Evolutionary conservation across 345 rosid species (phyloP), one percentile per base, ranked within the genome.

Genomic region (Excoecaria cochinchinensis): DNA sequence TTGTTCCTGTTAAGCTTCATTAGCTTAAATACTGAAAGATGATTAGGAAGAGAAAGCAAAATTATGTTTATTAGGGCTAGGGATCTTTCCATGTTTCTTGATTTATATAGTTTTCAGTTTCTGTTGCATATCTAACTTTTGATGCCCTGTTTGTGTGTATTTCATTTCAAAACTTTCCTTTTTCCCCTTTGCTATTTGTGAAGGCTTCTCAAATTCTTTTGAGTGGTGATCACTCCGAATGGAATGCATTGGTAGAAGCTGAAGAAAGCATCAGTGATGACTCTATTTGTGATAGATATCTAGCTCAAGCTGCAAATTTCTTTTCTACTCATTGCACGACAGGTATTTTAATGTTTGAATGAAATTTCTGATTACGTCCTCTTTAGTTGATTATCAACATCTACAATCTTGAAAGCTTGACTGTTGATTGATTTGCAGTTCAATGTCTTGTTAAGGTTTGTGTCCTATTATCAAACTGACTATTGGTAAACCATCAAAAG

Each of bases 181-280:
- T 40, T 58, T 76, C 67, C 9, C 8, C 25, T 55, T 11, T 69
- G 0, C 25, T 39, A 5, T 7, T 44, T 75, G 81, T 78, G 77
- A 76, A 95, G 99, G 97, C 92, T 76, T 85, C 89, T 82, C 87
- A 72, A 79, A 81, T 87, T 82, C 92, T 91, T 75, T 84, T 83
- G 80, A 82, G 82, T 62, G 87, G 84, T 57, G 89, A 90, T 81
- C 83, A 79, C 31, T 77, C 79, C 36, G 91, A 81, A 72, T 81
- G 86, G 78, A 85, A 84, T 51, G 87, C 83, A 80, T 66, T 82
- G 51, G 77, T 87, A 44, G 95, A 83, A 85, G 90, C 76, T 70
- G 92, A 86, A 22, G 82, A 84, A 72, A 86, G 73, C 82, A 69
- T 85, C 67, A 78, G 82, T 69, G 89, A 86, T 73, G 82, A 73